Evolutionary conservation across 2,329 filamentous ascomycete genomes (phyloP).

Genomic region (Aureobasidium leucospermi): DNA sequence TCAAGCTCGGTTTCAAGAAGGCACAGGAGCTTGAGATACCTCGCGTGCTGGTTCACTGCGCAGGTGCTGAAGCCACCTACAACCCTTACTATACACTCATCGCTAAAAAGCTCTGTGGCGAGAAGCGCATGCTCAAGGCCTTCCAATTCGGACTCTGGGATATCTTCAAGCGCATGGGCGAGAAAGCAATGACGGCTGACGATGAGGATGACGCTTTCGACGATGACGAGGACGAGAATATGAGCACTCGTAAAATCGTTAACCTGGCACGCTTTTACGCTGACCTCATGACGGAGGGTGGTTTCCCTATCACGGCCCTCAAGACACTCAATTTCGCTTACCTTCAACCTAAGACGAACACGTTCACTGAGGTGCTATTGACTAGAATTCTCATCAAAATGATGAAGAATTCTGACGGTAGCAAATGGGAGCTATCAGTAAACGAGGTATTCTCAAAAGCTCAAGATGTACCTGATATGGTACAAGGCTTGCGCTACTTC

Average conservation of each 20-base stretch:
- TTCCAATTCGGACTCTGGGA: constrained; percentile 86
- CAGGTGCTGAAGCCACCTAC: constrained; percentile 72
- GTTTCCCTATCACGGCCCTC: constrained; percentile 49
- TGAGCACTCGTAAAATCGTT: constrained; percentile 53
- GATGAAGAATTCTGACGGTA: constrained; percentile 36
- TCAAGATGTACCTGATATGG: constrained; percentile 58
- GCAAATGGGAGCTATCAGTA: constrained; percentile 51
- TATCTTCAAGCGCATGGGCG: constrained; percentile 77
- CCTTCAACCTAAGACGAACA: constrained; percentile 65
- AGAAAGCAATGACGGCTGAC: constrained; percentile 53
- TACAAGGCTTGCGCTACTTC: constrained; percentile 71
- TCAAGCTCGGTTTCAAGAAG: constrained; percentile 77
- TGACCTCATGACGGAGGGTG: constrained; percentile 53
- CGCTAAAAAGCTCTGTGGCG: constrained; percentile 64
- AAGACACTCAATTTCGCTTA: constrained; percentile 72
- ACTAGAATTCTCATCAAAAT: constrained; percentile 59
- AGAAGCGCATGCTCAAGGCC: constrained; percentile 63
- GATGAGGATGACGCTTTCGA: constrained; percentile 50
- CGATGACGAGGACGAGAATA: constrained; percentile 32
- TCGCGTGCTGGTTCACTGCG: constrained; percentile 79
- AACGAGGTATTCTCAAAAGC: constrained; percentile 60
- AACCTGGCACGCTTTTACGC: constrained; percentile 63
- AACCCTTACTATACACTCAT: constrained; percentile 93
- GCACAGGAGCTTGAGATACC: constrained; percentile 82
- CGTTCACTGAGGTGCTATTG: constrained; percentile 74